phyloP scores from a whole-genome alignment of 1,139 yeast species.

The Candida anutae region DNA sequence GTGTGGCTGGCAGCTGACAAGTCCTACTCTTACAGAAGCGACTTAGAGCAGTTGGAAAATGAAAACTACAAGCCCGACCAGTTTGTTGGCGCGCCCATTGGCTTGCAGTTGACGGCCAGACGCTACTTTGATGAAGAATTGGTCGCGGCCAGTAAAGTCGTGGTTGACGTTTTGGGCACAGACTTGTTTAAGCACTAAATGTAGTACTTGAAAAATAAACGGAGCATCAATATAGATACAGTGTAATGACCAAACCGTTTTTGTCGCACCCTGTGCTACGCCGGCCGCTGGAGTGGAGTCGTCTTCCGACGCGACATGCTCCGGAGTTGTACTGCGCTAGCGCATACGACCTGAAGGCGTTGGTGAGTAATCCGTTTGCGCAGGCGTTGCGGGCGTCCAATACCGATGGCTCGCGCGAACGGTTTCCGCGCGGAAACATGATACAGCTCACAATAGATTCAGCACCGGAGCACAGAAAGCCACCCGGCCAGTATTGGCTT shows the following conservation, averaged over 20 bases:
- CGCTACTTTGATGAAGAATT: slow-evolving; percentile 49
- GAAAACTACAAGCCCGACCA: slow-evolving; percentile 27
- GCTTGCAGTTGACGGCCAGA: slow-evolving; percentile 43
- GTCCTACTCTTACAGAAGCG: slow-evolving; percentile 28
- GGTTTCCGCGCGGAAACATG: slow-evolving; percentile 19
- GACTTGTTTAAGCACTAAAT: slow-evolving; percentile 11
- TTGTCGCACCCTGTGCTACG: slow-evolving; percentile 16
- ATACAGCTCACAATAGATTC: slow-evolving; percentile 12
- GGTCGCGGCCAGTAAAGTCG: slow-evolving; percentile 34
- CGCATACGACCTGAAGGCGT: slow-evolving; percentile 9
- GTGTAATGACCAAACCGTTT: slow-evolving; percentile 3
- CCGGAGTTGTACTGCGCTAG: slow-evolving; percentile 8
- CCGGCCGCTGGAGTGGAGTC: slow-evolving; percentile 20
- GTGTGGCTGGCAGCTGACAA: slow-evolving; percentile 28
- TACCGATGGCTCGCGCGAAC: slow-evolving; percentile 12
- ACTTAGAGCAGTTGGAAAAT: slow-evolving; percentile 37
- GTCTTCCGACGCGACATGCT: slow-evolving; percentile 12
- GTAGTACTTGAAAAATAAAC: background rate
- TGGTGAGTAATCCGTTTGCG: slow-evolving; percentile 19
- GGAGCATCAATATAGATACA: no score
- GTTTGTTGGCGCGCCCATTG: slow-evolving; percentile 46
- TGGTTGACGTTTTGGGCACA: slow-evolving; percentile 19
- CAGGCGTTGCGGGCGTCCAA: slow-evolving; percentile 12
- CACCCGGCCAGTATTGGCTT: no score
- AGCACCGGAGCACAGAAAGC: background rate